A percentile compares a stretch with the other conserved stretches of the same genome.
These are phyloP conservation scores for Fraxinus pennsylvanica DNA, from an alignment of 257 asterid species.

Conservation along the genomic window DNA sequence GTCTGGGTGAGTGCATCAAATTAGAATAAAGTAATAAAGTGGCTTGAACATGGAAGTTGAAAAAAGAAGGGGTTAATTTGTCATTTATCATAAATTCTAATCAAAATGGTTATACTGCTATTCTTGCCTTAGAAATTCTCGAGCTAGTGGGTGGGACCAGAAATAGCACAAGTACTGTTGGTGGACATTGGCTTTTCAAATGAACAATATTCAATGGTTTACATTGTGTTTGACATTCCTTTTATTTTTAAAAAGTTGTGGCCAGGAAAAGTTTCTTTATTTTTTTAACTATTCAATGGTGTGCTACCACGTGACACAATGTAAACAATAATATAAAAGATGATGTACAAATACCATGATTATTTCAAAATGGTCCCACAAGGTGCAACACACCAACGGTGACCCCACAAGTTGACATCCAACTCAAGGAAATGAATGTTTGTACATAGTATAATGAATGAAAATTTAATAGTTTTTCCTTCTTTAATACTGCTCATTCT, in stretches of 20 bases:
- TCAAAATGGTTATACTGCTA: slow-evolving; percentile 23
- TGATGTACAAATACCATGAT: too few species aligned
- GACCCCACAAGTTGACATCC: slow-evolving; percentile 11
- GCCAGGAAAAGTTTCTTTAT: too few species aligned
- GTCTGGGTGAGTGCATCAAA: slow-evolving; percentile 28
- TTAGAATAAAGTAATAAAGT: slow-evolving; percentile 42
- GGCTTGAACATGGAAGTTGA: slow-evolving; percentile 44
- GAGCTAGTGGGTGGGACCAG: slow-evolving; percentile 40
- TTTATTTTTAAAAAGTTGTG: too few species aligned
- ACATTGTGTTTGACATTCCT: too few species aligned
- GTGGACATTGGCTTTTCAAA: slow-evolving; percentile 17
- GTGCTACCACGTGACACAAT: too few species aligned
- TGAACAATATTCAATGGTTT: too few species aligned
- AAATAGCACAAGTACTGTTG: slow-evolving; percentile 22
- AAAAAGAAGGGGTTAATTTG: slow-evolving; percentile 47
- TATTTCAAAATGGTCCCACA: slow-evolving; percentile 16
- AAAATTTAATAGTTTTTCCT: too few species aligned
- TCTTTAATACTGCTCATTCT: too few species aligned
- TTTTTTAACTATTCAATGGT: too few species aligned
- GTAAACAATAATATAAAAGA: too few species aligned
- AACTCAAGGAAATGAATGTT: slow-evolving; percentile 16
- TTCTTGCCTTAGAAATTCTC: slow-evolving; percentile 28
- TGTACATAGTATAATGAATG: too few species aligned
- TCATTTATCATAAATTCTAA: slow-evolving; percentile 46
- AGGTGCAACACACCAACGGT: slow-evolving; percentile 23